Conservation (phyloP, 2,329 filamentous ascomycete species). For the Ascochyta lentis region DNA sequence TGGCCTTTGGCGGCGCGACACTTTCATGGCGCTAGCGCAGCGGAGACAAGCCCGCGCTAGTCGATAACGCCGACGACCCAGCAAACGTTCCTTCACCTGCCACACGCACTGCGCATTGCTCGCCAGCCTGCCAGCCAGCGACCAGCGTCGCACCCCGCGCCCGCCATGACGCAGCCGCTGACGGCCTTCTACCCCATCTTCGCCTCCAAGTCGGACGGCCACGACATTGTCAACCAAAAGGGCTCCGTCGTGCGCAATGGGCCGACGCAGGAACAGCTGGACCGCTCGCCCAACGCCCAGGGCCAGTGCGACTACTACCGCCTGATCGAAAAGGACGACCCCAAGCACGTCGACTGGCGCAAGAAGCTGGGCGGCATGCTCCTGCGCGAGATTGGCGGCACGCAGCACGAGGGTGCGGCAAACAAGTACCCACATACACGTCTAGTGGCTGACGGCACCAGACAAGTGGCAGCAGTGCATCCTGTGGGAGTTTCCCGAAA, state of each 20-base stretch:
- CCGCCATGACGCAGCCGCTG: constrained; percentile 46
- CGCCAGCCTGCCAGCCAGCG: not conserved
- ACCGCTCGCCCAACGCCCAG: constrained; percentile 59
- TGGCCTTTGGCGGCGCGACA: too few species aligned
- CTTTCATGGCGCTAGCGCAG: not conserved
- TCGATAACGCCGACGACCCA: constrained; percentile 6
- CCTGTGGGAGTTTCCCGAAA: constrained; percentile 61
- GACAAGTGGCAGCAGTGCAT: constrained; percentile 55
- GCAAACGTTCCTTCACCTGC: not conserved
- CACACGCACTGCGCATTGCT: constrained; percentile 6
- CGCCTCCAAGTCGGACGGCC: constrained; percentile 57
- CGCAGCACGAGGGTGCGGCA: constrained; percentile 39
- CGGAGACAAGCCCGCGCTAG: constrained; percentile 14
- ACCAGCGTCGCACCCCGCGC: constrained; percentile 2
- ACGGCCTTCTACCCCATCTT: constrained; percentile 58
- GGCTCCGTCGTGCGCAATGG: constrained; percentile 59
- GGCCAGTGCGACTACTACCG: constrained; percentile 64
- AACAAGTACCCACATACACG: not conserved
- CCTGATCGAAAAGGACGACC: constrained; percentile 57
- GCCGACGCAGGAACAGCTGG: constrained; percentile 59
- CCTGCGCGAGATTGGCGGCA: constrained; percentile 56
- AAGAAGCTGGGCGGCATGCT: constrained; percentile 67
- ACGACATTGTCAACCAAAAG: constrained; percentile 57
- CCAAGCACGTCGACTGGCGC: constrained; percentile 64
- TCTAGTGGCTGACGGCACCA: constrained; percentile 10